Base-by-base conservation (phyloP, 2,329 filamentous ascomycete genomes). In the Trichoderma simmonsii region DNA sequence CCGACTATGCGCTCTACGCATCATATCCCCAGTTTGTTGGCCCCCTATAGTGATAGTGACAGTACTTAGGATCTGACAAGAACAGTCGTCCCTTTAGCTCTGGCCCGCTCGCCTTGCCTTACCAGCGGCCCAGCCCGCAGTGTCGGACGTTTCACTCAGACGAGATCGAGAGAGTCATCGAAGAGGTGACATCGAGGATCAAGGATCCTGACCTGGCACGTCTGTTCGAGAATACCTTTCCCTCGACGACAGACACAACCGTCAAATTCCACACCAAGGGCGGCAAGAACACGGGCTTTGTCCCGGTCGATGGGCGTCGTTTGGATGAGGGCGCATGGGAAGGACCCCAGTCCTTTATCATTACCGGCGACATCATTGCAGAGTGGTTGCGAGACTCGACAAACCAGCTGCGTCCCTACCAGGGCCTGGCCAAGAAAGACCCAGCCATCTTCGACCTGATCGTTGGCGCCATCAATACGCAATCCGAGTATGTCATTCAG, bases 161-260 rank as follows among this genome's bases (percentile, higher is more conserved):
- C 28, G 87, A 92, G 4, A 97, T 98, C 60, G 96, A 99, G 81
- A 87, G 92, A 77, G 92, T 98, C 66, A 98, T 99, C 74, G 81
- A 89, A 34, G 90, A 98, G 76, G 86, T 99, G 75, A 96, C 92
- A 6, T 86, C 88, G 32, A 91, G 89, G 68, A 92, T 99, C 83
- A 87, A 91, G 72, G 92, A 98, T 77, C 91, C 92, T 18, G 96
- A 98, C 77, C 88, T 99, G 14, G 95, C 95, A 4, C 90, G 95
- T 30, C 85, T 99, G 12, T 99, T 99, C 79, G 94, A 97, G 80
- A 99, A 99, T 79, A 91, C 95, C 2, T 98, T 97, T 75, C 95
- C 95, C 5, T 97, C 96, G 73, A 82, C 81, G 0, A 89, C 96
- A 3, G 94, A 97, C 78, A 97, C 94, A 0, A 97, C 94, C 0